Percentiles rank a stretch among this genome's conserved stretches.
phyloP scores from a whole-genome alignment of 768 basidiomycete genomes.

The Lepiota brunneoincarnata region DNA sequence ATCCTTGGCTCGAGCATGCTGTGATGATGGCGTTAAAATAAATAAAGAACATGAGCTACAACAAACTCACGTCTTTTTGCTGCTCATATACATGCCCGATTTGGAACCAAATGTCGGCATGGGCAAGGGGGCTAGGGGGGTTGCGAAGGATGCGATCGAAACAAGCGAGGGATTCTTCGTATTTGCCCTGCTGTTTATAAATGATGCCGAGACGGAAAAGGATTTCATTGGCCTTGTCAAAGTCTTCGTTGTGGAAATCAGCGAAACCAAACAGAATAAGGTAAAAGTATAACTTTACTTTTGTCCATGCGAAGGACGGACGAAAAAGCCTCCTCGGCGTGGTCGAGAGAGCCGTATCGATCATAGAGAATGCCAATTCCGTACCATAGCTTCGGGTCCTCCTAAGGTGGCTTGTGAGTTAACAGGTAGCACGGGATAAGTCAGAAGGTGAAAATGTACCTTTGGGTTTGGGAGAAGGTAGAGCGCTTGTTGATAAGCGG shows the following conservation, averaged over 20 bases:
- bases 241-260: slow-evolving; percentile 53
- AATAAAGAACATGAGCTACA: slow-evolving; percentile 1
- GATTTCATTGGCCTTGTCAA: slow-evolving; percentile 98
- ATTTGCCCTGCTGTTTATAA: slow-evolving; percentile 98
- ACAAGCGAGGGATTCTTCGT: slow-evolving; percentile 81
- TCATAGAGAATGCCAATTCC: slow-evolving; percentile 99
- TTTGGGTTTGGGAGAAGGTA: slow-evolving; percentile 96
- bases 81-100: slow-evolving; percentile 99
- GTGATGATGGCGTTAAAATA: slow-evolving; percentile 12
- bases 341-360: slow-evolving; percentile 96
- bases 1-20: slow-evolving; percentile 90
- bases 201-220: slow-evolving; percentile 98
- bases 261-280: slow-evolving; percentile 9
- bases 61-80: slow-evolving; percentile 80
- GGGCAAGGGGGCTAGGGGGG: slow-evolving; percentile 92
- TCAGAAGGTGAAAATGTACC: slow-evolving; percentile 37
- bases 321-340: slow-evolving; percentile 97
- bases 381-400: slow-evolving; percentile 99
- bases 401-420: slow-evolving; percentile 32
- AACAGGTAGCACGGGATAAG: neutral
- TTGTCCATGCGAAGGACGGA: slow-evolving; percentile 97
- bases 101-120: slow-evolving; percentile 99
- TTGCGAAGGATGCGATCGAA: slow-evolving; percentile 96
- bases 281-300: slow-evolving; percentile 50
- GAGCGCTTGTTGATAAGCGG: slow-evolving; percentile 96